These are phyloP conservation scores for Biscutella laevigata DNA, from an alignment of 441 rosid genomes.

Conservation along the genomic window DNA sequence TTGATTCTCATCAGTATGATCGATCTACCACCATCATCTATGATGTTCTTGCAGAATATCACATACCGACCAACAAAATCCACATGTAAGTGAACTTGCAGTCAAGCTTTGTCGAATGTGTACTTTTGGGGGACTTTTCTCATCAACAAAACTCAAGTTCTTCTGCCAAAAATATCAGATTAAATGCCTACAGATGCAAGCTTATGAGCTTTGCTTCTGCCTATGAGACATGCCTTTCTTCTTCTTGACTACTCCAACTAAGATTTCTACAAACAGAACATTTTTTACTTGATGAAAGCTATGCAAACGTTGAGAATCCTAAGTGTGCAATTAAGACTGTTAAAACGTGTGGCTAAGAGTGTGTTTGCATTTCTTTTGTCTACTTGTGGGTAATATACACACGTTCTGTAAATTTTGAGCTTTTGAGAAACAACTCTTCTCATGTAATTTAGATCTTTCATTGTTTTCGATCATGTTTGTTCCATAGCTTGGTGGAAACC, in stretches of 20 bases:
- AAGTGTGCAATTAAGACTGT: neutral
- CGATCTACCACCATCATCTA: no score
- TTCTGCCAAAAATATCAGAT: no score
- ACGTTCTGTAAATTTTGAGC: neutral
- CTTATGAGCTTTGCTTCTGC: constrained; percentile 68
- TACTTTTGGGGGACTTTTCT: constrained; percentile 44
- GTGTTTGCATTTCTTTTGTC: neutral
- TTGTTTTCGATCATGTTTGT: neutral
- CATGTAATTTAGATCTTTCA: neutral
- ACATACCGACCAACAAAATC: neutral
- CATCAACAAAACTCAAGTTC: no score
- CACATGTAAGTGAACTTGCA: neutral
- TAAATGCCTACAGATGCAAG: constrained; percentile 46
- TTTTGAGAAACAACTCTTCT: constrained; percentile 6
- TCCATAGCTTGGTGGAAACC: neutral
- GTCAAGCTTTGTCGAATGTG: neutral
- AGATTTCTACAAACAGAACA: neutral
- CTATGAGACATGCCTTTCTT: constrained; percentile 22
- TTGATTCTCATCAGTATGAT: no score
- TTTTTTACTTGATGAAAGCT: neutral
- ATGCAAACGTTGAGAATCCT: neutral
- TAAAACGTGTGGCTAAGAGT: neutral
- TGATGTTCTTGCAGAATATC: neutral
- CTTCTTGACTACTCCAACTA: no score
- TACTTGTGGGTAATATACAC: neutral